These are phyloP conservation scores for Aspergillus quadrilineatus DNA, from an alignment of 2,329 filamentous ascomycete species.

Conservation along the genomic window DNA sequence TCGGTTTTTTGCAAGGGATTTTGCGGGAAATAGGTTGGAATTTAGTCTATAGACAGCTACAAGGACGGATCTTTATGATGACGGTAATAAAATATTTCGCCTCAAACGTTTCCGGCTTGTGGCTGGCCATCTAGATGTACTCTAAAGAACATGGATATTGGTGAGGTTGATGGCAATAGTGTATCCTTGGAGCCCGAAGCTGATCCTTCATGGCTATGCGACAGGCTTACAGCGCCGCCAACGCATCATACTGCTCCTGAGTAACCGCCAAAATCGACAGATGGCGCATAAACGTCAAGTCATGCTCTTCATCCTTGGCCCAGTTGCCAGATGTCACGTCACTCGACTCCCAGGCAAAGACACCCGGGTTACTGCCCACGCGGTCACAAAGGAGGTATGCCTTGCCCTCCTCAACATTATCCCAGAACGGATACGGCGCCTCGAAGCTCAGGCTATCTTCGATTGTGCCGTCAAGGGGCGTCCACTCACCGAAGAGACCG, in stretches of 20 bases:
- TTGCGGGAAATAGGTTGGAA: conserved; percentile 55
- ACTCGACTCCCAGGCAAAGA: conserved; percentile 11
- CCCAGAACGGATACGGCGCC: conserved; percentile 18
- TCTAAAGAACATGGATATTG: no score
- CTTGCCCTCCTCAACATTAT: conserved; percentile 12
- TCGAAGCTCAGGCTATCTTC: conserved; percentile 13
- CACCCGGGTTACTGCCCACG: conserved; percentile 12
- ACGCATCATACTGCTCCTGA: conserved; percentile 16
- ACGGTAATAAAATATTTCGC: no score
- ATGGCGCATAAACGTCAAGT: conserved; percentile 16
- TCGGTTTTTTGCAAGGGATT: conserved; percentile 63
- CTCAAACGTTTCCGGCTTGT: no score
- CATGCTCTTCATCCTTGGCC: background rate
- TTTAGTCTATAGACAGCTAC: conserved; percentile 46
- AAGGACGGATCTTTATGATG: background rate
- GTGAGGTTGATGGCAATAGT: background rate
- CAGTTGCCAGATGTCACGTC: conserved; percentile 11
- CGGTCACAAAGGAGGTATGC: conserved; percentile 14
- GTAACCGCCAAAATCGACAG: conserved; percentile 14
- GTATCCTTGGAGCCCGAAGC: background rate
- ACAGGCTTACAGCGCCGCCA: conserved; percentile 32
- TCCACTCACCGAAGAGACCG: conserved; percentile 17
- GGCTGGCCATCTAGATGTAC: background rate
- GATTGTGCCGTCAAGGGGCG: conserved; percentile 1
- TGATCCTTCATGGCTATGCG: background rate